A percentile compares a stretch with the other conserved stretches of the same genome.
These are phyloP conservation scores for Annulohypoxylon truncatum DNA, from an alignment of 2,329 filamentous ascomycete species.

Conservation along the genomic window DNA sequence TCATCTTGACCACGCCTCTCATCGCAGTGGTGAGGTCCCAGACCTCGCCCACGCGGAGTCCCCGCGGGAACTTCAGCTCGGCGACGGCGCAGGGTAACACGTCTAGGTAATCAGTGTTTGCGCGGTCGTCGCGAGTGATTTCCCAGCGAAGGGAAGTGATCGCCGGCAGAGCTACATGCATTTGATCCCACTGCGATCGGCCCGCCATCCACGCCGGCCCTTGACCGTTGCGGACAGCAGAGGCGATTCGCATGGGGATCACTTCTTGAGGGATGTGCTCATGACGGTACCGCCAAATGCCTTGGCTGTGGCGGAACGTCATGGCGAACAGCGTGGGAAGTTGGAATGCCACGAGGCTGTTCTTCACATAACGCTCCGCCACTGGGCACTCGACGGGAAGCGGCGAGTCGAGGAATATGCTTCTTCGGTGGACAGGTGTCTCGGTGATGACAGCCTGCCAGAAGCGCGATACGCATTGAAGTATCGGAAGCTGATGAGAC, in stretches of 20 bases:
- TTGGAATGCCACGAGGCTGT: not conserved
- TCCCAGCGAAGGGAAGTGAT: not conserved
- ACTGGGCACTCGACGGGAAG: too few species aligned
- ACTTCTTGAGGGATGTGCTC: not conserved
- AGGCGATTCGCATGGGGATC: not conserved
- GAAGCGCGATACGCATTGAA: not conserved
- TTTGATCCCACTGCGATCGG: not conserved
- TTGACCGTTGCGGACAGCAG: not conserved
- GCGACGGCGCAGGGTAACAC: not conserved
- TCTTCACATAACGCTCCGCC: not conserved
- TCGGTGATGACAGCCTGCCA: not conserved
- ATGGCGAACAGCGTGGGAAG: not conserved
- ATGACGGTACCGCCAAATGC: not conserved
- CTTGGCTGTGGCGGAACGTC: not conserved
- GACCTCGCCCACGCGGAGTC: not conserved
- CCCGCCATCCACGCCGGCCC: not conserved
- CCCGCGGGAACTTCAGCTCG: not conserved
- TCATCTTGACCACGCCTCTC: not conserved
- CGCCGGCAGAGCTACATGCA: not conserved
- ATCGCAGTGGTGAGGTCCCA: not conserved
- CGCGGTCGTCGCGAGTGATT: not conserved
- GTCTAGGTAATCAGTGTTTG: not conserved
- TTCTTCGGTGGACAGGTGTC: not conserved
- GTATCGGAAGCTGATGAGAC: not conserved
- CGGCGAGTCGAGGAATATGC: not conserved